Evolutionary conservation across 768 basidiomycete genomes (phyloP).

Genomic region (Amanita muscaria): DNA sequence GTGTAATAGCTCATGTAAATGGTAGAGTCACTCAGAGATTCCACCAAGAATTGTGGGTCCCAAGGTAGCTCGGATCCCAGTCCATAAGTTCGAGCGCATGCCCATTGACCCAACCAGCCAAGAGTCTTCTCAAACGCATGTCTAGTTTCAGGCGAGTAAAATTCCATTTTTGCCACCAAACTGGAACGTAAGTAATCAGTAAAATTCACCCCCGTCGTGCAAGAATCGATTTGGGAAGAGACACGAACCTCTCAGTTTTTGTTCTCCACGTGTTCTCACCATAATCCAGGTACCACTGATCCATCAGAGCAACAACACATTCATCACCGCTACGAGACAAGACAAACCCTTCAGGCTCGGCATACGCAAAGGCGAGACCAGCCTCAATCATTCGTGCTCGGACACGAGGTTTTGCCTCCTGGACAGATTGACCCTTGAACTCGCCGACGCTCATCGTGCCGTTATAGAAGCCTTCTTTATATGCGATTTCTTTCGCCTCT

Average conservation of each 20-base stretch:
- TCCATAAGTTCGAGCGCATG: conserved; percentile 96
- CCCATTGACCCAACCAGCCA: conserved; percentile 97
- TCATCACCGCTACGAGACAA: conserved; percentile 91
- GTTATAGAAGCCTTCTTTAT: conserved; percentile 97
- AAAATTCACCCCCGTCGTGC: no score
- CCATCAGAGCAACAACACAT: conserved; percentile 96
- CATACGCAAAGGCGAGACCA: conserved; percentile 81
- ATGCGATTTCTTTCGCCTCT: conserved; percentile 95
- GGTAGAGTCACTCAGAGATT: conserved; percentile 94
- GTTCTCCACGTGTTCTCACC: conserved; percentile 87
- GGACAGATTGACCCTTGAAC: conserved; percentile 80
- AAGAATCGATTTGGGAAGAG: not conserved
- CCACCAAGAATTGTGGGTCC: conserved; percentile 95
- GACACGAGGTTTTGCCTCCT: conserved; percentile 88
- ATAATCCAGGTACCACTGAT: conserved; percentile 99
- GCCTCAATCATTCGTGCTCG: conserved; percentile 72
- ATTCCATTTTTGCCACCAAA: conserved; percentile 77
- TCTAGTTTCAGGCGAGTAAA: conserved; percentile 86
- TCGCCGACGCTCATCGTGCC: conserved; percentile 89
- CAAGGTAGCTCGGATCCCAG: conserved; percentile 93
- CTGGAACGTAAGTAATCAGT: conserved; percentile 32
- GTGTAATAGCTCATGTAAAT: conserved; percentile 99
- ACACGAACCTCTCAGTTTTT: conserved; percentile 68
- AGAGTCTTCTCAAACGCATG: conserved; percentile 87
- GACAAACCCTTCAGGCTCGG: conserved; percentile 89